Base-by-base conservation (phyloP, 2,329 filamentous ascomycete genomes). In the Penicillium sp. region DNA sequence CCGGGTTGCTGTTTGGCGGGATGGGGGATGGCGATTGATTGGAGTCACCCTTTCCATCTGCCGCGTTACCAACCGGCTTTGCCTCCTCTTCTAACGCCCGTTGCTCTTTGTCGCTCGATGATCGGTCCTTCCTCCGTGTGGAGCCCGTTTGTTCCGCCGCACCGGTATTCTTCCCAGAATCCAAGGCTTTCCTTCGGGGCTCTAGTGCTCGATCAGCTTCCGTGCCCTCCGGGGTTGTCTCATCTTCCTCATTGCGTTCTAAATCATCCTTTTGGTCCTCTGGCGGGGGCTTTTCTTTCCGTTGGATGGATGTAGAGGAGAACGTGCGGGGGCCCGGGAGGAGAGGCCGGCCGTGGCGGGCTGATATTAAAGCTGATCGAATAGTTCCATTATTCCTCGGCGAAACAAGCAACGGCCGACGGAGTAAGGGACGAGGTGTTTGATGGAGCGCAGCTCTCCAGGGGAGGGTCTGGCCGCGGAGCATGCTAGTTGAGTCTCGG, bases 401-500 rank as follows among this genome's bases (percentile, higher is more conserved):
- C 20, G 55, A 45, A 23, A 60, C 46, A 30, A 63, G 46, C 33
- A 62, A 53, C 36, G 64, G 58, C 33, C 63, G 57, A 34, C 59
- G 60, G 34, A 59, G 44, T 37, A 66, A 47, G 44, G 64, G 63
- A 39, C 68, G 69, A 56, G 69, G 68, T 44, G 72, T 70, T 54
- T 71, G 70, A 51, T 72, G 73, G 58, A 79, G 71, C 56, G 78
- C 79, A 65, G 72, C 70, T 71, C 80, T 77, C 81, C 80, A 84
- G 68, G 79, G 77, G 59, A 83, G 67, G 53, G 76, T 77, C 66
- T 80, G 78, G 58, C 78, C 75, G 70, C 80, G 79, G 63, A 81
- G 73, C 81, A 84, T 84, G 65, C 68, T 76, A 59, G 45, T 51
- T 39, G 42, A 43, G 41, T 43, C 42, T 57, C 47, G 51, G 25